Conservation (phyloP, 73 alveolate genomes). For the Durusdinium trenchii region DNA sequence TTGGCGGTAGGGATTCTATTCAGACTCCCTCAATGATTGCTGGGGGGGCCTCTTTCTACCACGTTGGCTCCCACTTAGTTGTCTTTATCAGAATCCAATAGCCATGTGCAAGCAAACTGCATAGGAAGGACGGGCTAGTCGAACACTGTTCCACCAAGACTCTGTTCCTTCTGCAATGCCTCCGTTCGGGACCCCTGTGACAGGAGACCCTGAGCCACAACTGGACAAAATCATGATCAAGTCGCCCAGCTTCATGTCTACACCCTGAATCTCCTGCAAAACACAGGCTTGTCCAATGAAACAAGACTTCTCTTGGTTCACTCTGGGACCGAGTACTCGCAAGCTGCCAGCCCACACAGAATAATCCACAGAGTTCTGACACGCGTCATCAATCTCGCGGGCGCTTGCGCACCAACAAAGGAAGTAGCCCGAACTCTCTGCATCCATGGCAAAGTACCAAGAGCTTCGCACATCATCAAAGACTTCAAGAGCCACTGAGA, state of each 20-base stretch:
- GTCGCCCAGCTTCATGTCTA: slow-evolving; percentile 46
- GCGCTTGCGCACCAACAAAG: slow-evolving; percentile 68
- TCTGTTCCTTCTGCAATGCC: slow-evolving; percentile 43
- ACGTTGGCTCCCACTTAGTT: not conserved
- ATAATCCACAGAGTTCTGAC: not conserved
- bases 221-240: slow-evolving; percentile 54
- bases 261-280: slow-evolving; percentile 46
- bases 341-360: slow-evolving; percentile 44
- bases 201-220: slow-evolving; percentile 64
- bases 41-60: not conserved
- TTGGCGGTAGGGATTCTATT: no score
- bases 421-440: slow-evolving; percentile 29
- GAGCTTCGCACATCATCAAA: not conserved
- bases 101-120: not conserved
- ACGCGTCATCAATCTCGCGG: slow-evolving; percentile 12
- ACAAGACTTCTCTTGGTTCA: slow-evolving; percentile 62
- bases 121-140: not conserved
- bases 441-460: slow-evolving; percentile 21
- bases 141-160: not conserved
- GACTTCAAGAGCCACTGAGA: not conserved
- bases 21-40: no score
- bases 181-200: slow-evolving; percentile 50
- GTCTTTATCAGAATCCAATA: not conserved
- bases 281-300: slow-evolving; percentile 46
- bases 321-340: slow-evolving; percentile 33